Evolutionary conservation across 2,329 filamentous ascomycete species (phyloP).

Genomic region (Rhynchosporium secalis): DNA sequence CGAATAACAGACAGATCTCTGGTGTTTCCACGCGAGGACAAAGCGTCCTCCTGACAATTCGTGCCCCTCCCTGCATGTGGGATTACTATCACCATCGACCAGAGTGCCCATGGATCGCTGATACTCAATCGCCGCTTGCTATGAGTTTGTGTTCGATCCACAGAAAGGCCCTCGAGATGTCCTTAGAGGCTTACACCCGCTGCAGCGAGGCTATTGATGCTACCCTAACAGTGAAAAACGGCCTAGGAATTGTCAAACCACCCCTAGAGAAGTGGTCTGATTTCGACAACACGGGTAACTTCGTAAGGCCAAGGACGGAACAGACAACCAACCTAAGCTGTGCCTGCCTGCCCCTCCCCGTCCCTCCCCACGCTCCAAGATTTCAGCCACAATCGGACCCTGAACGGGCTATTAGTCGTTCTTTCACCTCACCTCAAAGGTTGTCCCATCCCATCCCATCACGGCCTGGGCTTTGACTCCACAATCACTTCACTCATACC

Average conservation of each 20-base stretch:
- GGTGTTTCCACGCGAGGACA: background rate
- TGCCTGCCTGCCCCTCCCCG: too few species aligned
- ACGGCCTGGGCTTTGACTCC: background rate
- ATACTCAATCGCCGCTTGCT: too few species aligned
- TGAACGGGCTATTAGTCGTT: background rate
- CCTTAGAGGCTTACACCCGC: too few species aligned
- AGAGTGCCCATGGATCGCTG: slow-evolving; percentile 1
- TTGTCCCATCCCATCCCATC: too few species aligned
- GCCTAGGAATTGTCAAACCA: background rate
- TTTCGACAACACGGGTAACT: background rate
- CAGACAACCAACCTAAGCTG: too few species aligned
- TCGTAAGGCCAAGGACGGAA: too few species aligned
- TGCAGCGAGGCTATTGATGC: background rate
- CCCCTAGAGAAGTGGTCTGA: background rate
- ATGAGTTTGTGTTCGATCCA: too few species aligned
- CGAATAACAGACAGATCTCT: background rate
- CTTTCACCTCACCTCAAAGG: too few species aligned
- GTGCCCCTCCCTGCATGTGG: too few species aligned
- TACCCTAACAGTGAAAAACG: background rate
- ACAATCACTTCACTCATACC: background rate
- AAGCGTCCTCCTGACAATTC: background rate
- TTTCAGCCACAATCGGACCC: slow-evolving; percentile 10
- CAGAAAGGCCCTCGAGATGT: too few species aligned
- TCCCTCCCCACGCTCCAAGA: background rate
- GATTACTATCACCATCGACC: background rate